phyloP scores from a whole-genome alignment of 371 early-diverging fungal species.

The Syncephalis plumigaleata region DNA sequence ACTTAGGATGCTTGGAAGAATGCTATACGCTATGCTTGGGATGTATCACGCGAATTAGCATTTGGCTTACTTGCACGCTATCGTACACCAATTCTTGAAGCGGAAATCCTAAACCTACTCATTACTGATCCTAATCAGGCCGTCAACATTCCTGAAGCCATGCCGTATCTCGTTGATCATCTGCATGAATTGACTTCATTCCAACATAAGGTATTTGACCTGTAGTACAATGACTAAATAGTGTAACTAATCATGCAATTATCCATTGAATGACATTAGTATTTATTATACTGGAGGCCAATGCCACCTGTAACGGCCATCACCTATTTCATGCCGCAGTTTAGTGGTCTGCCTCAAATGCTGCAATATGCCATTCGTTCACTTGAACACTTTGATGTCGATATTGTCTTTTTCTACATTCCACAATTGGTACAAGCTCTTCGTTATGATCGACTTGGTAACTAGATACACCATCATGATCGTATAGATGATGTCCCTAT shows the following conservation, averaged over 20 bases:
- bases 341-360: constrained; percentile 61
- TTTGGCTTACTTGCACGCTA: constrained; percentile 61
- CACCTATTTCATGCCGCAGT: constrained; percentile 47
- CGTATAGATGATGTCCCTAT: background rate
- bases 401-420: constrained; percentile 92
- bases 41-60: constrained; percentile 54
- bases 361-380: constrained; percentile 88
- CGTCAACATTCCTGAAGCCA: constrained; percentile 52
- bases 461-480: background rate
- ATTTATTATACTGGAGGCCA: constrained; percentile 77
- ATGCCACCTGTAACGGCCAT: constrained; percentile 87
- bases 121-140: constrained; percentile 45
- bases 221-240: no score
- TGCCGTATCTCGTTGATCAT: constrained; percentile 38
- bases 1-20: constrained; percentile 55
- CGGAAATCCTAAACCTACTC: constrained; percentile 46
- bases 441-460: constrained; percentile 60
- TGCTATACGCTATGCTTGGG: constrained; percentile 67
- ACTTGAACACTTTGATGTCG: constrained; percentile 76
- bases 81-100: constrained; percentile 37
- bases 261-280: constrained; percentile 19
- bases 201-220: no score
- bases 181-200: no score
- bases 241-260: constrained; percentile 5
- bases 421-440: constrained; percentile 98